A percentile compares a stretch with the other conserved stretches of the same genome.
These are phyloP conservation scores for Penicillium riverlandense DNA, from an alignment of 495 filamentous ascomycete species.

Conservation along the genomic window DNA sequence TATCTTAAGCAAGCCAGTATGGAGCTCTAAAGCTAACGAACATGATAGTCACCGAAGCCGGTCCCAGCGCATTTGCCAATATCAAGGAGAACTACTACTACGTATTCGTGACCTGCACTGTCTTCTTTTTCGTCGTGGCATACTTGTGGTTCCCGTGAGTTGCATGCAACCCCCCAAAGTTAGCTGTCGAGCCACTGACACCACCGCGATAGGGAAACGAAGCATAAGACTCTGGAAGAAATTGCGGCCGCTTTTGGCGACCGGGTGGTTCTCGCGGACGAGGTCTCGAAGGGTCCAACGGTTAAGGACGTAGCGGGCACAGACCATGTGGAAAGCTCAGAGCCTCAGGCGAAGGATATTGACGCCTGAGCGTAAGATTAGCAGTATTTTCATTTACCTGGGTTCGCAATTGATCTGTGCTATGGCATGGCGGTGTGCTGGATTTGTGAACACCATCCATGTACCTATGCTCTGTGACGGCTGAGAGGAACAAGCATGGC, in stretches of 20 bases:
- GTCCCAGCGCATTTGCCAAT: slow-evolving; percentile 50
- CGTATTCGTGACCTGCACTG: slow-evolving; percentile 47
- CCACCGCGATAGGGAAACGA: slow-evolving; percentile 34
- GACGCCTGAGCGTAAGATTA: background rate
- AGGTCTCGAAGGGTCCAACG: background rate
- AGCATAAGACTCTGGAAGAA: slow-evolving; percentile 50
- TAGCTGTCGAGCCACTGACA: slow-evolving; percentile 1
- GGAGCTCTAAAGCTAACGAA: background rate
- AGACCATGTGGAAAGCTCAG: slow-evolving; percentile 19
- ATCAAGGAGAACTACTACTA: slow-evolving; percentile 57
- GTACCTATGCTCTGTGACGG: too few relatives aligned
- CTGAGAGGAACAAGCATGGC: too few relatives aligned
- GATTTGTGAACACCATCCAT: too few relatives aligned
- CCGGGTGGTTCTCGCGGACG: slow-evolving; percentile 38
- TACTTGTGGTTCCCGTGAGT: slow-evolving; percentile 50
- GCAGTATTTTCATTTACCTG: background rate
- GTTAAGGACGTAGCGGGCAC: slow-evolving; percentile 9
- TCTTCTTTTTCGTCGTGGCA: slow-evolving; percentile 42
- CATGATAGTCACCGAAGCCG: slow-evolving; percentile 46
- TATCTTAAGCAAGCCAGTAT: background rate
- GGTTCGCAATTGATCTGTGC: too few relatives aligned
- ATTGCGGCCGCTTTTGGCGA: slow-evolving; percentile 53
- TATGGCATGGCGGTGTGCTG: too few relatives aligned
- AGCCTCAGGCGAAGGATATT: background rate
- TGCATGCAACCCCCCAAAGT: background rate